A percentile compares a stretch with the other conserved stretches of the same genome.
Conservation (phyloP, 148 eudicot species). For the Beta vulgaris region DNA sequence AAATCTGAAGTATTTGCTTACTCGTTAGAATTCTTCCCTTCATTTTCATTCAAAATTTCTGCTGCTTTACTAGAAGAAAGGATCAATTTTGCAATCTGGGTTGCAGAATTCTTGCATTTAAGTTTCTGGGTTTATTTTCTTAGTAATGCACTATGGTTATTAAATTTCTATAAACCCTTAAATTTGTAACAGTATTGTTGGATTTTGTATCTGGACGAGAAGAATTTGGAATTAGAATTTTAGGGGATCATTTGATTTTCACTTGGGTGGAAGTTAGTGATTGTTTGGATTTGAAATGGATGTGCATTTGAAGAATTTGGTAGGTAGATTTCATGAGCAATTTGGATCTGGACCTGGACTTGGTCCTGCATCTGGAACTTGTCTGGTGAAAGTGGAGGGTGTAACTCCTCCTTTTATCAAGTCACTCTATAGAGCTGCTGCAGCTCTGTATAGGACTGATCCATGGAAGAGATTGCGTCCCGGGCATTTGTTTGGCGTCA, state of each 20-base stretch:
- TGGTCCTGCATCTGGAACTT: slow-evolving; percentile 63
- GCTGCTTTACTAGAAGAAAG: not conserved
- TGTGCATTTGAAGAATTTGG: slow-evolving; percentile 56
- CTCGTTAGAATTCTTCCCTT: not conserved
- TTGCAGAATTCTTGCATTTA: not conserved
- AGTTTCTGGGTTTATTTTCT: too few species aligned
- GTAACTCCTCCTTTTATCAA: slow-evolving; percentile 43
- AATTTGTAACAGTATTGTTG: not conserved
- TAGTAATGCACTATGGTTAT: too few species aligned
- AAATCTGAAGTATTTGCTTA: not conserved
- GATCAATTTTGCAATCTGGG: not conserved
- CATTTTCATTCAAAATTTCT: not conserved
- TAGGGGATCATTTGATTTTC: not conserved
- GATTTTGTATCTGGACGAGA: not conserved
- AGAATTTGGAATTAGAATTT: not conserved
- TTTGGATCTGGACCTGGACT: slow-evolving; percentile 73
- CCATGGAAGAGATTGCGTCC: slow-evolving; percentile 66
- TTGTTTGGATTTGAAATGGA: slow-evolving; percentile 34
- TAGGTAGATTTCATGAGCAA: slow-evolving; percentile 60
- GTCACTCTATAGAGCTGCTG: slow-evolving; percentile 55
- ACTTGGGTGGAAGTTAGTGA: not conserved
- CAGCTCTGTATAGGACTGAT: slow-evolving; percentile 58
- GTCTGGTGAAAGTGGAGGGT: slow-evolving; percentile 54
- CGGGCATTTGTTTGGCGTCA: slow-evolving; percentile 47
- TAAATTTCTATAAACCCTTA: not conserved